Evolutionary conservation across 139 green algal genomes (phyloP), one percentile per base, ranked within the genome.

Genomic region (Dunaliella sp.): DNA sequence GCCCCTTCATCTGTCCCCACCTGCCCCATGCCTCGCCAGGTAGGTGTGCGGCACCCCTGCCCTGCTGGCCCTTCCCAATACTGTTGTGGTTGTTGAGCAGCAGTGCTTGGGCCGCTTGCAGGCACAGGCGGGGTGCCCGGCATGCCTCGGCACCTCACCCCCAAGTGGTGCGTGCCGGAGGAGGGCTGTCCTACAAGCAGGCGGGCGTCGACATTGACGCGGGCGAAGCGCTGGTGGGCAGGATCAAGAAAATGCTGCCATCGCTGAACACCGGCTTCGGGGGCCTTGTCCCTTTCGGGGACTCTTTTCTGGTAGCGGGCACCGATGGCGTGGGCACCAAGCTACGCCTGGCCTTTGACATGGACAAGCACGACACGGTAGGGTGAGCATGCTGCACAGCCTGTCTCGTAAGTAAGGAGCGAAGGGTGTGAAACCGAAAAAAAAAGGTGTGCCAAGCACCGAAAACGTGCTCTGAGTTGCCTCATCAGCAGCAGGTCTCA

Each of bases 311-410:
- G 2, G 97, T 99, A 36, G 94, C 97, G 26, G 97, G 97, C 85
- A 99, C 97, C 3, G 97, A 99, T 85, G 97, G 97, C 37, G 97
- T 99, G 1, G 97, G 97, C 81, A 99, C 97, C 72, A 99, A 99
- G 91, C 95, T 99, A 0, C 99, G 98, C 91, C 92, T 99, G 24
- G 97, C 97, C 0, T 99, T 99, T 81, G 96, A 98, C 48, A 92
- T 99, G 90, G 87, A 94, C 86, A 98, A 97, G 87, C 97, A 99
- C 87, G 96, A 99, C 91, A 99, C 96, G 0, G 96, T 99, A 24
- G 80, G 83, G 32, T 31, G 38, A 87, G 87, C n/a, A n/a, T n/a
- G n/a, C n/a, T n/a, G n/a, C n/a, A n/a, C n/a, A n/a, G n/a, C n/a
- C n/a, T n/a, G n/a, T n/a, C n/a, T n/a, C n/a, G n/a, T n/a, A n/a